phyloP scores from a whole-genome alignment of 1,284 basidiomycete genomes.

The Cerioporus squamosus region DNA sequence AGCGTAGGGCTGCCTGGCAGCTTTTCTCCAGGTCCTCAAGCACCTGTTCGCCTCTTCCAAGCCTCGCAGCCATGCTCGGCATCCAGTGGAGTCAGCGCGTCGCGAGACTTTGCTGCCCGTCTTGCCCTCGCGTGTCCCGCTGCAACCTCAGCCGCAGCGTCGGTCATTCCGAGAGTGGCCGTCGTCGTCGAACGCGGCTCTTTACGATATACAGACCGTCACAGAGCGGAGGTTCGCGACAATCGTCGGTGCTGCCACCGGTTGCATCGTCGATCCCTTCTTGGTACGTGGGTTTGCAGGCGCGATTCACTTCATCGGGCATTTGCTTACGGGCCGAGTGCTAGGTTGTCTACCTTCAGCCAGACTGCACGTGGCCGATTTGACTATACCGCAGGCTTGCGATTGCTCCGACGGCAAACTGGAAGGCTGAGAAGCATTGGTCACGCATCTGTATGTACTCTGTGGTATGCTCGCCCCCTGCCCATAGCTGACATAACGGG shows the following conservation, averaged over 20 bases:
- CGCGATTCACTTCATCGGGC: too few relatives aligned
- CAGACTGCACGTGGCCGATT: conserved; percentile 61
- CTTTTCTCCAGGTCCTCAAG: conserved; percentile 3
- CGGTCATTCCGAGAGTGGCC: conserved; percentile 12
- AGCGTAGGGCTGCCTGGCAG: not conserved
- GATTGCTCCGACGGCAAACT: conserved; percentile 60
- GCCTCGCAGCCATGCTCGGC: conserved; percentile 5
- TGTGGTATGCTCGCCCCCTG: too few relatives aligned
- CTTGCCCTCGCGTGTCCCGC: conserved; percentile 9
- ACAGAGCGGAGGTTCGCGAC: conserved; percentile 32
- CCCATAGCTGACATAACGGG: not conserved
- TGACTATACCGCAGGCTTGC: conserved; percentile 62
- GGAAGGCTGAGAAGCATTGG: conserved; percentile 70
- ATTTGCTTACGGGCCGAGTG: not conserved
- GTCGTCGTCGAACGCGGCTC: not conserved
- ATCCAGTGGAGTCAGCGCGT: too few relatives aligned
- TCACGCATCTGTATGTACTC: conserved; percentile 50
- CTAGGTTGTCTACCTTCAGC: conserved; percentile 47
- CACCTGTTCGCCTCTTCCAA: conserved; percentile 2
- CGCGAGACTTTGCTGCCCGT: conserved; percentile 13
- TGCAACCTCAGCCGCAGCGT: conserved; percentile 2
- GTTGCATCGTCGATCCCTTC: conserved; percentile 27
- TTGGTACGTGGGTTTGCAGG: conserved; percentile 27
- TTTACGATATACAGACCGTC: conserved; percentile 31
- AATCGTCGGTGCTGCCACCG: conserved; percentile 32